Percentiles rank a stretch among this genome's conserved stretches.
Conservation (phyloP, 306 rosid genomes). For the Echinosophora koreensis region DNA sequence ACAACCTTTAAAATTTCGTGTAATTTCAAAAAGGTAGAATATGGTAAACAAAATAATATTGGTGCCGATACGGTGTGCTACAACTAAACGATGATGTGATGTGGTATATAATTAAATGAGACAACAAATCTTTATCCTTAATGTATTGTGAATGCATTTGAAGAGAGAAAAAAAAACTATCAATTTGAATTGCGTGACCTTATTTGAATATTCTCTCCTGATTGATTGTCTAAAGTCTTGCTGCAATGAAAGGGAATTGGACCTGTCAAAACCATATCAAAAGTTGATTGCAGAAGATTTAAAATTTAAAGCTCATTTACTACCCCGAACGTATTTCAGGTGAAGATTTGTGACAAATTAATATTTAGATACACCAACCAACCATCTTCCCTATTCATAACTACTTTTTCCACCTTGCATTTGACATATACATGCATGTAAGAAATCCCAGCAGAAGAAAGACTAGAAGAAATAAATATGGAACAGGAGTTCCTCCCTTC, state of each 20-base stretch:
- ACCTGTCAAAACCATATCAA: background rate
- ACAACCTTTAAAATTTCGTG: too few relatives aligned
- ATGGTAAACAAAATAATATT: too few relatives aligned
- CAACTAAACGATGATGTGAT: too few relatives aligned
- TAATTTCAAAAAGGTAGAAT: too few relatives aligned
- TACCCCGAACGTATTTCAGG: background rate
- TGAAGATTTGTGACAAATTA: slow-evolving; percentile 7
- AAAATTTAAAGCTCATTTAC: background rate
- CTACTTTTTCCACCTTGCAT: slow-evolving; percentile 8
- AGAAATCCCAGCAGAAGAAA: background rate
- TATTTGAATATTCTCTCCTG: background rate
- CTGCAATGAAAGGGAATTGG: background rate
- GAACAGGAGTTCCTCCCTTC: slow-evolving; percentile 34
- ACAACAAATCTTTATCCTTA: too few relatives aligned
- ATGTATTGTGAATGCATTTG: too few relatives aligned
- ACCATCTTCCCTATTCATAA: background rate
- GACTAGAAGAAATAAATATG: slow-evolving; percentile 35
- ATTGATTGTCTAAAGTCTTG: background rate
- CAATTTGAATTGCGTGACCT: background rate
- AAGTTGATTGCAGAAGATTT: background rate
- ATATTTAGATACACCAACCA: slow-evolving; percentile 5
- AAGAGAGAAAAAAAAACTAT: too few relatives aligned
- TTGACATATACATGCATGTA: background rate
- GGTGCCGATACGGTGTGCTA: too few relatives aligned
- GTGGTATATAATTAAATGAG: too few relatives aligned